phyloP scores from a whole-genome alignment of 2,329 filamentous ascomycete species.

The Emmonsia crescens region DNA sequence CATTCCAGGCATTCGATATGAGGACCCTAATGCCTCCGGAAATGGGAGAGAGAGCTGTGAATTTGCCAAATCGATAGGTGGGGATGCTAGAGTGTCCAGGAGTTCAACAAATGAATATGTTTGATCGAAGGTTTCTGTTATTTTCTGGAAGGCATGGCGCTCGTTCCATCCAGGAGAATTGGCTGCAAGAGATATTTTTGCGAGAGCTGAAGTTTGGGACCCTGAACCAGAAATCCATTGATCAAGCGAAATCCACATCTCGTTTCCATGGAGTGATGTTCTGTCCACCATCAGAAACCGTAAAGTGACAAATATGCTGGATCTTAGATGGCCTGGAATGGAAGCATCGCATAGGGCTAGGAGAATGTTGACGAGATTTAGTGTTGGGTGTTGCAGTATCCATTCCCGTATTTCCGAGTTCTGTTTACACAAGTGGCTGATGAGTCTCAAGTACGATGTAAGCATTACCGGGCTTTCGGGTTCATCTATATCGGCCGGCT shows the following conservation, averaged over 20 bases:
- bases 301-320: conserved; percentile 72
- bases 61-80: conserved; percentile 35
- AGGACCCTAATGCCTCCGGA: conserved; percentile 69
- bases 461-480: conserved; percentile 95
- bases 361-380: conserved; percentile 61
- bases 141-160: conserved; percentile 60
- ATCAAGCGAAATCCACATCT: conserved; percentile 73
- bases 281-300: conserved; percentile 67
- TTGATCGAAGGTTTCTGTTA: conserved; percentile 73
- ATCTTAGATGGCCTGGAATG: conserved; percentile 65
- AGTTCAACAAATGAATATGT: conserved; percentile 73
- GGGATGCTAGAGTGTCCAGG: conserved; percentile 59
- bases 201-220: conserved; percentile 34
- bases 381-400: conserved; percentile 56
- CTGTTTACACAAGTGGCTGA: conserved; percentile 68
- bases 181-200: conserved; percentile 33
- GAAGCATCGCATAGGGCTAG: conserved; percentile 68
- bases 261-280: conserved; percentile 51
- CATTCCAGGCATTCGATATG: conserved; percentile 71
- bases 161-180: conserved; percentile 33
- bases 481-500: conserved; percentile 64
- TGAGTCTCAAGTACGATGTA: conserved; percentile 81
- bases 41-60: conserved; percentile 73
- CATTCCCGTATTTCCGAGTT: conserved; percentile 63
- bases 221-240: conserved; percentile 58